These are phyloP conservation scores for Saussurea involucrata DNA, from an alignment of 129 eudicot genomes.

Conservation along the genomic window DNA sequence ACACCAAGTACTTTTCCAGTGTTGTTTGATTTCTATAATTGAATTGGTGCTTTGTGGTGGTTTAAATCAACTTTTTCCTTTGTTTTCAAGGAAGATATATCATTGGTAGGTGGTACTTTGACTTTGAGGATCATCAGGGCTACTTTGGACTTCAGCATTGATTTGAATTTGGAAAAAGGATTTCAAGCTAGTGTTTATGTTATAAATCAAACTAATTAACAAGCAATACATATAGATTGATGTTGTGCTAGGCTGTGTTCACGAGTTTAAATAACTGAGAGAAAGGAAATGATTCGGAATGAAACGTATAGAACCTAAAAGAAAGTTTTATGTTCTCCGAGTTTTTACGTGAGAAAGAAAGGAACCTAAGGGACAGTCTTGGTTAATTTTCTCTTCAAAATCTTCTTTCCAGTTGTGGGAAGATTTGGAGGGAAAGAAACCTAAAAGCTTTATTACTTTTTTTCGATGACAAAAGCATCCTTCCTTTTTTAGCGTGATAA, in stretches of 20 bases:
- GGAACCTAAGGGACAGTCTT: background rate
- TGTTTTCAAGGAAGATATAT: background rate
- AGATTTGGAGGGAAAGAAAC: background rate
- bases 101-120: background rate
- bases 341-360: background rate
- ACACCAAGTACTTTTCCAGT: background rate
- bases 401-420: background rate
- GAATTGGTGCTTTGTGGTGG: background rate
- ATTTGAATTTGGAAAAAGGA: background rate
- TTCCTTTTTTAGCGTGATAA: background rate
- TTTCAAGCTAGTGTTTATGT: background rate
- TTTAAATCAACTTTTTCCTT: background rate
- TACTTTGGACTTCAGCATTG: background rate
- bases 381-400: background rate
- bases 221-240: background rate
- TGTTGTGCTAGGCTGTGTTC: background rate
- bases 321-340: background rate
- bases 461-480: background rate
- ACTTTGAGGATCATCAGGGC: background rate
- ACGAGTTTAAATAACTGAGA: background rate
- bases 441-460: background rate
- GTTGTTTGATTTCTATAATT: background rate
- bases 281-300: background rate
- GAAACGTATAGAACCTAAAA: background rate
- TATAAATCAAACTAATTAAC: background rate